Conservation (phyloP, 306 rosid genomes). For the Trifolium pratense region DNA sequence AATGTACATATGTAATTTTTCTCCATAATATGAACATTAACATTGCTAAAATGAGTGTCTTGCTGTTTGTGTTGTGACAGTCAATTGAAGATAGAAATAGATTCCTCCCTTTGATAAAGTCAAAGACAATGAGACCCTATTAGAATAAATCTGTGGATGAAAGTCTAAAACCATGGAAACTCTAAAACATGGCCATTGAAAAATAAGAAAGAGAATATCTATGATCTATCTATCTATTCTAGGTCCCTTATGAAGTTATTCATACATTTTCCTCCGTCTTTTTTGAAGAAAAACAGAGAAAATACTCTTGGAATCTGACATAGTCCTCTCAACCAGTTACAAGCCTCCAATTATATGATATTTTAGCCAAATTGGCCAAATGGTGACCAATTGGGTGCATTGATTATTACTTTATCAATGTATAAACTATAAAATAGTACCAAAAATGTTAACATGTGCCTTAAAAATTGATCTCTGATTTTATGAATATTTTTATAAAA, state of each 20-base stretch:
- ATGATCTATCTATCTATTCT: too few species aligned
- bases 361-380: conserved; percentile 28
- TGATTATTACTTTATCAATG: too few species aligned
- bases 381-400: conserved; percentile 7
- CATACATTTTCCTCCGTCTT: not conserved
- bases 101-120: conserved; percentile 45
- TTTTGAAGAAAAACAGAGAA: not conserved
- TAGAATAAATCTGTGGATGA: conserved; percentile 38
- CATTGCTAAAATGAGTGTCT: not conserved
- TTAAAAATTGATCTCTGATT: too few species aligned
- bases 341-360: conserved; percentile 38
- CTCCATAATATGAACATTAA: too few species aligned
- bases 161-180: conserved; percentile 38
- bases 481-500: too few species aligned
- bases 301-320: conserved; percentile 19
- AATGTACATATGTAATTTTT: too few species aligned
- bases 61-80: not conserved
- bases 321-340: conserved; percentile 46
- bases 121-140: conserved; percentile 50
- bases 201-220: conserved; percentile 1
- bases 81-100: not conserved
- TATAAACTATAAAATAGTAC: too few species aligned
- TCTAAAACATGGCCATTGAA: not conserved
- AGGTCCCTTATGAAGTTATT: not conserved
- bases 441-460: too few species aligned